phyloP scores from a whole-genome alignment of 345 rosid genomes.

The Eucalyptus marginata region DNA sequence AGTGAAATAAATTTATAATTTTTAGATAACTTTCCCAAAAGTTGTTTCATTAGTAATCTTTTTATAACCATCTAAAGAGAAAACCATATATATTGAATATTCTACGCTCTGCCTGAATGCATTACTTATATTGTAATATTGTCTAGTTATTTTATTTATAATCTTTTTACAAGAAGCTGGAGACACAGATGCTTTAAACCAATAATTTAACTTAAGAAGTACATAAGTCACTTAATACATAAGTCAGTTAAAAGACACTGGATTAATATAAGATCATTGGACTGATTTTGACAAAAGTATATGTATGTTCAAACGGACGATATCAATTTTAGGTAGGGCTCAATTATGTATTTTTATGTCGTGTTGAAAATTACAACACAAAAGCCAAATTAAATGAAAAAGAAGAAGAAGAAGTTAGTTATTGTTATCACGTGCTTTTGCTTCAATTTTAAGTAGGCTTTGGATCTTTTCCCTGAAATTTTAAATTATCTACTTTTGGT shows the following conservation, averaged over 20 bases:
- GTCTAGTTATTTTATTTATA: neutral
- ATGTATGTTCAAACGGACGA: neutral
- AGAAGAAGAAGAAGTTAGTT: neutral
- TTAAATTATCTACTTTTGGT: neutral
- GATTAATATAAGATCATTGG: neutral
- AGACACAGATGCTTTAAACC: neutral
- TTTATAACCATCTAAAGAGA: neutral
- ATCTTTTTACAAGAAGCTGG: neutral
- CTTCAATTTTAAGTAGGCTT: neutral
- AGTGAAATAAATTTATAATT: too few relatives aligned
- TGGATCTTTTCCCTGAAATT: neutral
- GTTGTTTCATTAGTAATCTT: neutral
- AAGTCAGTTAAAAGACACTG: accelerated
- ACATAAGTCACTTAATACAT: too few relatives aligned
- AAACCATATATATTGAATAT: neutral
- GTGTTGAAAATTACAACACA: neutral
- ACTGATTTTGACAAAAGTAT: neutral
- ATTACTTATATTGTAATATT: neutral
- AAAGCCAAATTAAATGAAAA: neutral
- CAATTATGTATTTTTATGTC: too few relatives aligned
- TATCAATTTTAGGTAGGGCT: neutral
- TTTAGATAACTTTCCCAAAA: too few relatives aligned
- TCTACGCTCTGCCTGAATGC: neutral
- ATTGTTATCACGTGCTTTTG: neutral
- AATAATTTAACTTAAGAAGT: neutral